Conservation (phyloP, 2,329 filamentous ascomycete species). For the Hypoxylon sp. region DNA sequence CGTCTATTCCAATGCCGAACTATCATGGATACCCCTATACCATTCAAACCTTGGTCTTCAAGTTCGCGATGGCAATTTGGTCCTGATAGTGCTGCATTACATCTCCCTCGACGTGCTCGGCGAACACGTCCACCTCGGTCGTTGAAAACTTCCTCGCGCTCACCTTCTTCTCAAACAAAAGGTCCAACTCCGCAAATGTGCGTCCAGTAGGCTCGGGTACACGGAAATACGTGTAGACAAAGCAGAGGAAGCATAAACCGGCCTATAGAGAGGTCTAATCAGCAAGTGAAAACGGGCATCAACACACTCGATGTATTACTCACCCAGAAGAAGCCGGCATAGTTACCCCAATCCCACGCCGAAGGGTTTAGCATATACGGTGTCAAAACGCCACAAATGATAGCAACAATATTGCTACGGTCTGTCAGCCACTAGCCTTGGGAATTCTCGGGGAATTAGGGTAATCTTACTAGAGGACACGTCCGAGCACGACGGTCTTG, state of each 20-base stretch:
- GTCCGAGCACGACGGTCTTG: slow-evolving; percentile 90
- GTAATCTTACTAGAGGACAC: slow-evolving; percentile 75
- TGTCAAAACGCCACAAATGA: slow-evolving; percentile 84
- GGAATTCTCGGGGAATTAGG: background rate
- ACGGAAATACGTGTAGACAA: slow-evolving; percentile 85
- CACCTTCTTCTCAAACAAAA: slow-evolving; percentile 83
- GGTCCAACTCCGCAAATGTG: slow-evolving; percentile 87
- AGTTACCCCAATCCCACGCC: slow-evolving; percentile 91
- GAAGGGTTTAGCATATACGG: slow-evolving; percentile 94
- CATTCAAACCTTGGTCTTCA: slow-evolving; percentile 46
- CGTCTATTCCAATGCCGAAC: background rate
- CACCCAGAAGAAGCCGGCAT: slow-evolving; percentile 88
- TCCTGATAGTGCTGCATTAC: slow-evolving; percentile 66
- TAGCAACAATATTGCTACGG: slow-evolving; percentile 80
- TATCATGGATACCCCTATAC: background rate
- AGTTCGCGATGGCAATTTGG: slow-evolving; percentile 54
- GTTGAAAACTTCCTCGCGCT: slow-evolving; percentile 79
- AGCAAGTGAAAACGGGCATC: slow-evolving; percentile 6
- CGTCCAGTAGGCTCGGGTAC: slow-evolving; percentile 85
- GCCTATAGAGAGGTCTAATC: slow-evolving; percentile 59
- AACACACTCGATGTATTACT: slow-evolving; percentile 43
- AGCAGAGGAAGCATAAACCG: slow-evolving; percentile 83
- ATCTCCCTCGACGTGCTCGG: slow-evolving; percentile 63
- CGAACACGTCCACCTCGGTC: slow-evolving; percentile 70
- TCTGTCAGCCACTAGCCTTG: slow-evolving; percentile 23